Conservation (phyloP, 2,329 filamentous ascomycete species). For the Gremmenia infestans region DNA sequence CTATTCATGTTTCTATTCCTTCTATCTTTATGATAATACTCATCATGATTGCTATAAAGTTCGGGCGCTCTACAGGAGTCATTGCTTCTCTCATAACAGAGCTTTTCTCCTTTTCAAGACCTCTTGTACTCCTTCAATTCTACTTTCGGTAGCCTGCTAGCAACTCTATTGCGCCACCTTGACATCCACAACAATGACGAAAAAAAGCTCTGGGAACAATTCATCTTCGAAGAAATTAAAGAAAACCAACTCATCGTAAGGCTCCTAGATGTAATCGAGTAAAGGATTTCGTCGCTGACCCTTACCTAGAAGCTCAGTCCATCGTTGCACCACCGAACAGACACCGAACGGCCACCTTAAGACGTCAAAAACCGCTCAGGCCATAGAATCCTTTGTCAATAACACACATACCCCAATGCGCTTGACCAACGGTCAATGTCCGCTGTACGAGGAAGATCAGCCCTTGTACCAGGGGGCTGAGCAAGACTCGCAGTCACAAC, state of each 20-base stretch:
- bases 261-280: neutral
- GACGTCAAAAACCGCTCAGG: neutral
- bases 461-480: neutral
- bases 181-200: neutral
- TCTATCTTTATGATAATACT: neutral
- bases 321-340: neutral
- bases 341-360: neutral
- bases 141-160: neutral
- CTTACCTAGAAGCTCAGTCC: neutral
- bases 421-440: neutral
- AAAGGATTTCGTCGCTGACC: neutral
- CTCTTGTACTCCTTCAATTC: neutral
- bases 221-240: neutral
- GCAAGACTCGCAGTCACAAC: neutral
- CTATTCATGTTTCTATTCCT: neutral
- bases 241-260: neutral
- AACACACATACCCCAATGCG: neutral
- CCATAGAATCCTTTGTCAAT: neutral
- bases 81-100: neutral
- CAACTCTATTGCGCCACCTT: neutral
- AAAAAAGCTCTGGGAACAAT: neutral
- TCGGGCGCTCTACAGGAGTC: neutral
- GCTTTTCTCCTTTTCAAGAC: neutral
- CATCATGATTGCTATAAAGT: neutral
- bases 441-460: neutral